Percentiles rank a stretch among this genome's conserved stretches.
Evolutionary conservation across 345 rosid genomes (phyloP).

Genomic region (Aegle marmelos): DNA sequence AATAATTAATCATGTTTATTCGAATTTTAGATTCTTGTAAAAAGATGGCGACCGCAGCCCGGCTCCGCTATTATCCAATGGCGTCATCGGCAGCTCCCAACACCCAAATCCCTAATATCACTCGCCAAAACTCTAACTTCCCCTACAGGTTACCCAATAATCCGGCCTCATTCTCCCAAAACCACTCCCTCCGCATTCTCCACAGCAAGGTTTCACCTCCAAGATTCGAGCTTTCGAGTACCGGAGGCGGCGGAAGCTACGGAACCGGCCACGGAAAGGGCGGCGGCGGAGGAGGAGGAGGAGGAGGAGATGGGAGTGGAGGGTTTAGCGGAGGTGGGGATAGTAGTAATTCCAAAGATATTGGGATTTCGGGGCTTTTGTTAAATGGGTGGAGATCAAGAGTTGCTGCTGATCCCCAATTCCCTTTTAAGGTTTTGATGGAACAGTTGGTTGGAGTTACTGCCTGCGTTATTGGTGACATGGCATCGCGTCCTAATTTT

Average conservation of each 20-base stretch:
- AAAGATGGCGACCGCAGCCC: constrained; percentile 40
- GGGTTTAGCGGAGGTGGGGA: neutral
- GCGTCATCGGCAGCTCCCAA: neutral
- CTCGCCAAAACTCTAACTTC: constrained; percentile 16
- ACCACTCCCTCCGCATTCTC: constrained; percentile 24
- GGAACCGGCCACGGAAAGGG: constrained; percentile 36
- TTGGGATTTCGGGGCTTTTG: constrained; percentile 63
- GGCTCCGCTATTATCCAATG: constrained; percentile 31
- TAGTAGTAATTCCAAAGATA: constrained; percentile 6
- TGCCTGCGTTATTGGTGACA: constrained; percentile 86
- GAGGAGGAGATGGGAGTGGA: constrained; percentile 23
- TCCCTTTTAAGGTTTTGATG: constrained; percentile 94
- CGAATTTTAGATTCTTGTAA: neutral
- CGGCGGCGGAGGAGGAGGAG: constrained; percentile 25
- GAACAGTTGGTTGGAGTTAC: constrained; percentile 91
- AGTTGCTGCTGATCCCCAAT: constrained; percentile 92
- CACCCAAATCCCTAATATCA: constrained; percentile 13
- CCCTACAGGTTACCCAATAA: neutral
- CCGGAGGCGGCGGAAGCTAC: constrained; percentile 41
- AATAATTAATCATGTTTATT: neutral
- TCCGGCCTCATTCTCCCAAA: constrained; percentile 19
- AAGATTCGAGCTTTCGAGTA: constrained; percentile 21
- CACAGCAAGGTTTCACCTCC: constrained; percentile 20
- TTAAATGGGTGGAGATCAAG: constrained; percentile 85
- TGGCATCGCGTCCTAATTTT: constrained; percentile 96